Evolutionary conservation across 495 filamentous ascomycete species (phyloP), one percentile per base, ranked within the genome.

Genomic region (Penicillium cosmopolitanum): DNA sequence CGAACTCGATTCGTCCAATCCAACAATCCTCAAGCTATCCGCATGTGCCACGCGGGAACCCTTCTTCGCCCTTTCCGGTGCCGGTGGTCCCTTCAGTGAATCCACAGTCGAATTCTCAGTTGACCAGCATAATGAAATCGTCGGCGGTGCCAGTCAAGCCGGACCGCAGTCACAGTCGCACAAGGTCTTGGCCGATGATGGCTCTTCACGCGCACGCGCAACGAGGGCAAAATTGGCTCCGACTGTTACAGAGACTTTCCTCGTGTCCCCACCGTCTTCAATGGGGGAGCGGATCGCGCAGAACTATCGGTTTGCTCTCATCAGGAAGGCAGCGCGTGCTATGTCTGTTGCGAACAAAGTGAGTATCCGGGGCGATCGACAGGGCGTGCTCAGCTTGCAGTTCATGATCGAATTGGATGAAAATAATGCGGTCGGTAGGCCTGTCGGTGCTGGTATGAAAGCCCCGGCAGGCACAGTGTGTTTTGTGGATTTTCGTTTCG

Each of bases 311-410:
- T 97, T 97, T 73, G 80, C 84, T 3, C 80, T 94, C n/a, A 77
- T 98, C 61, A 91, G 89, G 66, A 86, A 89, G 44, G 92, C 94
- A 2, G 82, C 81, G 35, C 85, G 91, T 38, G 95, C 95, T 4
- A 97, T 98, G 96, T 86, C 85, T 33, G 84, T 91, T 46, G 92
- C 95, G 21, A 91, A 82, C 55, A 98, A 97, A 72, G 94, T 97
- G 23, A 96, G 93, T 68, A 84, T 98, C 57, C 80, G 95, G 6
- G 86, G 90, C 6, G 95, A 98, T 77, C 78, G 82, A 11, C 88
- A 92, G 71, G 95, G 95, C 0, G 93, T 98, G 15, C 73, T 98
- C 60, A 97, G 91, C 72, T 77, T 98, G 67, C 95, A 98, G 73
- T 96, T 98, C 64, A 96, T 98, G 92, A 87, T 98, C 35, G 92